Base-by-base conservation (phyloP, 1,139 yeast genomes). In the Diutina pseudorugosa region DNA sequence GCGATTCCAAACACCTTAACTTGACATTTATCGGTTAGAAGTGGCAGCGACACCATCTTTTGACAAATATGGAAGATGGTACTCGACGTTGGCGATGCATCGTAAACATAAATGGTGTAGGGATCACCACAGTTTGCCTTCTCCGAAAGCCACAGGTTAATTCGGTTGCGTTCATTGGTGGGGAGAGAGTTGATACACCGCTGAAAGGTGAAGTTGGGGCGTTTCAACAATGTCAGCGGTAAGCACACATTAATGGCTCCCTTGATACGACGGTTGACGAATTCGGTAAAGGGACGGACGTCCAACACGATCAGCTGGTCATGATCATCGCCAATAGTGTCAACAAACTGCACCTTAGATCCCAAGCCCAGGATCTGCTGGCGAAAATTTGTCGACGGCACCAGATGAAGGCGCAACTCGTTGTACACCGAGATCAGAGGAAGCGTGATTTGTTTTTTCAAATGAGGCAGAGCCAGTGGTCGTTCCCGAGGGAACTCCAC, bases 141-240 rank as follows among this genome's bases (percentile, higher is more conserved):
- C n/a, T 16, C 19, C n/a, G 20, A 11, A 4, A 45, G 27, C 18
- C 27, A 45, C 21, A 12, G 49, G n/a, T 33, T 14, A 8, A 45
- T 3, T 7, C 18, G 36, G 16, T 27, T 16, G n/a, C 49, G 49
- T 27, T 45, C 49, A 11, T 33, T 9, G 21, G 30, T 11, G 54
- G 82, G 77, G 63, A 83, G 73, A 41, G 86, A 79, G 54, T 79
- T 82, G 48, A 81, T 66, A 57, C 85, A 76, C 58, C 83, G 67
- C 53, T 69, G 58, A 52, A 86, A 68, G 18, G 78, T 77, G 61
- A 83, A 86, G 55, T 79, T 81, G 42, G 79, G 72, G 56, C 96
- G 75, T 62, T 84, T 84, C 57, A 88, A 68, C 51, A 88, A 70
- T 1, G 95, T 87, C 19, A 93, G 81, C 1, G 95, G 95, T 23